Percentiles rank a stretch among this genome's conserved stretches.
Conservation (phyloP, 2,329 filamentous ascomycete species). For the Aureobasidium sp. region DNA sequence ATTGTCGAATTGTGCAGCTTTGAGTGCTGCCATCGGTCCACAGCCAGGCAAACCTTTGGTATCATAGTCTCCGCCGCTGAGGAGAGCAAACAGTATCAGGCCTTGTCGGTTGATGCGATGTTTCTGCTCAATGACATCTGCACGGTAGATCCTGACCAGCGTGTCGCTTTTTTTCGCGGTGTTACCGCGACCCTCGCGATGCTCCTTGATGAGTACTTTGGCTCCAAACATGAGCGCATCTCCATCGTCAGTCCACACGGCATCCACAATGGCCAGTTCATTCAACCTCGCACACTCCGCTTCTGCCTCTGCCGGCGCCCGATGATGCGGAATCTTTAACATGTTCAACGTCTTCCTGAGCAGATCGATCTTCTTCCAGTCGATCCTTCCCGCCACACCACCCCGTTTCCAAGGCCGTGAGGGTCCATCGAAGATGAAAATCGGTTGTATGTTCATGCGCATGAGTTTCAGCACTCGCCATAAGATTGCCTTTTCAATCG, state of each 20-base stretch:
- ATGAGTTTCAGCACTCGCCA: slow-evolving; percentile 40
- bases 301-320: slow-evolving; percentile 43
- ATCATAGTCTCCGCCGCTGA: slow-evolving; percentile 38
- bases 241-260: slow-evolving; percentile 43
- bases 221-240: slow-evolving; percentile 45
- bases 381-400: slow-evolving; percentile 26
- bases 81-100: slow-evolving; percentile 35
- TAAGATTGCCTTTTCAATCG: slow-evolving; percentile 37
- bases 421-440: slow-evolving; percentile 51
- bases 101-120: slow-evolving; percentile 31
- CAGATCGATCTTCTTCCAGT: slow-evolving; percentile 28
- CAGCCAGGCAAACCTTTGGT: slow-evolving; percentile 31
- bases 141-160: slow-evolving; percentile 28
- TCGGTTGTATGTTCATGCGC: slow-evolving; percentile 43
- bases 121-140: slow-evolving; percentile 24
- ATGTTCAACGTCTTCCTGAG: slow-evolving; percentile 33
- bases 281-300: slow-evolving; percentile 44
- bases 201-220: slow-evolving; percentile 33
- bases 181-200: slow-evolving; percentile 19
- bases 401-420: slow-evolving; percentile 35
- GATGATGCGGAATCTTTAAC: slow-evolving; percentile 37
- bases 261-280: slow-evolving; percentile 39
- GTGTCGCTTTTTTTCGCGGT: slow-evolving; percentile 20
- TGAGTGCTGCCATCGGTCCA: slow-evolving; percentile 28
- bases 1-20: slow-evolving; percentile 24